Evolutionary conservation across 495 filamentous ascomycete genomes (phyloP).

Genomic region (Talaromyces ruber): DNA sequence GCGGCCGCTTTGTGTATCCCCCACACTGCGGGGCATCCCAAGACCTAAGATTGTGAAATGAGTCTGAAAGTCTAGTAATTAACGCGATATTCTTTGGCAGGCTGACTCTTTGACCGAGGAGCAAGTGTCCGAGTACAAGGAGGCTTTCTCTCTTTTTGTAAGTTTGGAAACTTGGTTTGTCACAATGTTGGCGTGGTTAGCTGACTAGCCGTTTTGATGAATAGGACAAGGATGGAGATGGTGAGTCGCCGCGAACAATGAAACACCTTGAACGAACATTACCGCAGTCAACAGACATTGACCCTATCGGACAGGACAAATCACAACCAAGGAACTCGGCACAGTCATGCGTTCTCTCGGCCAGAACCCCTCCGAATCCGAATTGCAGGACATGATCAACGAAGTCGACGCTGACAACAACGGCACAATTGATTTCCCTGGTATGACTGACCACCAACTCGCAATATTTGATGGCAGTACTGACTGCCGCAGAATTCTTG

Average conservation of each 20-base stretch:
- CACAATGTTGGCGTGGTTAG: background rate
- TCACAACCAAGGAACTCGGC: constrained; percentile 98
- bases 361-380: constrained; percentile 97
- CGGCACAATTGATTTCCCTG: constrained; percentile 98
- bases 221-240: constrained; percentile 99
- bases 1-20: constrained; percentile 10
- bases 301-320: constrained; percentile 63
- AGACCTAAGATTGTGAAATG: background rate
- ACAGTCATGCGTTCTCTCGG: constrained; percentile 99
- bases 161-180: constrained; percentile 35
- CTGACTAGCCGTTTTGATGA: constrained; percentile 7
- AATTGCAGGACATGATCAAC: constrained; percentile 99
- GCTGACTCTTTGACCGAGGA: constrained; percentile 95
- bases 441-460: constrained; percentile 39
- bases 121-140: constrained; percentile 99
- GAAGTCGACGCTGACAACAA: constrained; percentile 99
- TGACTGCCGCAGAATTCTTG: constrained; percentile 68
- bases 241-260: constrained; percentile 50
- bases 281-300: background rate
- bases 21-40: constrained; percentile 33
- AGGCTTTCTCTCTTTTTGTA: constrained; percentile 99
- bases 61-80: background rate
- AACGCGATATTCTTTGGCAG: constrained; percentile 31
- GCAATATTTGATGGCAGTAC: background rate
- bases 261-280: background rate